Evolutionary conservation across 805 yeast species (phyloP), one percentile per base, ranked within the genome.

Genomic region (Yarrowia yakushimensis): DNA sequence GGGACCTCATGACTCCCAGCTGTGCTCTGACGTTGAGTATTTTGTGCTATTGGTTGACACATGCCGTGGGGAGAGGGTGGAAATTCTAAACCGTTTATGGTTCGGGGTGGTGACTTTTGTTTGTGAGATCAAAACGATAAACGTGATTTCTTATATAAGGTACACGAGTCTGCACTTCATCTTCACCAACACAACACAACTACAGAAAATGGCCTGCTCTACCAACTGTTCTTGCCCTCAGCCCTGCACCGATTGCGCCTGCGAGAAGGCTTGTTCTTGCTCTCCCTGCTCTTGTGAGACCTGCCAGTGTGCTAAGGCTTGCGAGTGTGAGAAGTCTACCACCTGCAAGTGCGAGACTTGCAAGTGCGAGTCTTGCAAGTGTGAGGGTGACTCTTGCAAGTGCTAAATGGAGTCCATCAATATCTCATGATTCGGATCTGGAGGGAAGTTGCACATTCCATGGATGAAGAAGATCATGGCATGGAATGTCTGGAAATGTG

Each of bases 201-300:
- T 3, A 30, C 36, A 7, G 13, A 30, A 11, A 31, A n/a, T 59
- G 61, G 52, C 60, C 62, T 55, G 62, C 64, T 62, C 61, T 45
- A 54, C 64, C 55, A 54, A 52, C 48, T 60, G 64, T 34, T 54
- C 62, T 15, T 55, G 61, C 64, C 62, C 55, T 46, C 31, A 31
- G 42, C 60, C 60, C 42, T 52, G 60, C 60, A 52, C 60, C 34
- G 36, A 52, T 45, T 52, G 60, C 18, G 45, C 42, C 60, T 52
- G 60, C 45, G 45, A 34, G 42, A 37, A 52, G 42, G 45, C 42
- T 27, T 52, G 60, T 45, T 36, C 60, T 42, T 52, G 60, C 28
- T 31, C 60, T n/a, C 42, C 42, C 8, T 52, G 60, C 45, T 34
- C 42, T 27, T 52, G 60, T 42, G 45, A 34, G 34, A 23, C 60